Percentiles rank a stretch among this genome's conserved stretches.
Conservation (phyloP, 1,284 basidiomycete genomes). For the Puccinia triticina region DNA sequence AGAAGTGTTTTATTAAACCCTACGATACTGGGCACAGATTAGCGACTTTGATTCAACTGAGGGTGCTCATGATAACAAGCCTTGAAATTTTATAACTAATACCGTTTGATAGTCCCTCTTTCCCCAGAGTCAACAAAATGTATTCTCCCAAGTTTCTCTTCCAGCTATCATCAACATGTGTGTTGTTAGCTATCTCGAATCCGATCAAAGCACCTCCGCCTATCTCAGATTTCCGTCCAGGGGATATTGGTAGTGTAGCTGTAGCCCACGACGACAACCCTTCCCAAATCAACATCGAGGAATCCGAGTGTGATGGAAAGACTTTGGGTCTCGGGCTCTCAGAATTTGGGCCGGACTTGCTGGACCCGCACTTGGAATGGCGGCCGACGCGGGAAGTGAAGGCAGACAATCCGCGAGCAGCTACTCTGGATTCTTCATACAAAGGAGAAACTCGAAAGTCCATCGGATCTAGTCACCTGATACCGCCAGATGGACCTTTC, state of each 20-base stretch:
- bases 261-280: neutral
- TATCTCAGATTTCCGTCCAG: neutral
- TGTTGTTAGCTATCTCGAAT: neutral
- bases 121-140: neutral
- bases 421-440: neutral
- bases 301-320: neutral
- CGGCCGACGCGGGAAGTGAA: neutral
- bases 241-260: neutral
- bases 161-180: neutral
- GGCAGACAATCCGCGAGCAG: neutral
- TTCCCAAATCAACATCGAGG: neutral
- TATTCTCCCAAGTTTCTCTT: neutral
- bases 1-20: neutral
- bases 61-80: neutral
- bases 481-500: too few relatives aligned
- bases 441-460: neutral
- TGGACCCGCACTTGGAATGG: too few relatives aligned
- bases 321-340: neutral
- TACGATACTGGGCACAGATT: neutral
- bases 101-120: neutral
- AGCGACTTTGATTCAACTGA: neutral
- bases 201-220: neutral
- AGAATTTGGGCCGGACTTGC: neutral
- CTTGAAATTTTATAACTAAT: neutral
- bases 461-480: neutral